phyloP scores from a whole-genome alignment of 2,329 filamentous ascomycete species.

The Emmonsiellopsis sp. region DNA sequence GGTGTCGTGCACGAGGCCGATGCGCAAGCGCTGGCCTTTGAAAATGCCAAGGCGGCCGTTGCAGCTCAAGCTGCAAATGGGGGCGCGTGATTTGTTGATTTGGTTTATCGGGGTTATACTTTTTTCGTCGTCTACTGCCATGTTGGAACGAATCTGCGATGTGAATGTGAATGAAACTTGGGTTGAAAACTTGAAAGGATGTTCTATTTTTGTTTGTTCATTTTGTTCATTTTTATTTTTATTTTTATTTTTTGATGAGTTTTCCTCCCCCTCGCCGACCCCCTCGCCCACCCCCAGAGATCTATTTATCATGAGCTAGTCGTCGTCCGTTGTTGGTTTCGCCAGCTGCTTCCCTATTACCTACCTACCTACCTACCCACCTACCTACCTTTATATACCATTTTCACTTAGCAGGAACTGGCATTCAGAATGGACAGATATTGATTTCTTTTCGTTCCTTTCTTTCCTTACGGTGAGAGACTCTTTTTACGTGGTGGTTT shows the following conservation, averaged over 20 bases:
- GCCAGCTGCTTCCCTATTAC: too few relatives aligned
- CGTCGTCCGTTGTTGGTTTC: too few relatives aligned
- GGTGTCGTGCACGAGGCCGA: slow-evolving; percentile 65
- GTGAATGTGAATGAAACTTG: too few relatives aligned
- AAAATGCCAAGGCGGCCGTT: slow-evolving; percentile 24
- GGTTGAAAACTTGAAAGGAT: too few relatives aligned
- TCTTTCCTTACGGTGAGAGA: not conserved
- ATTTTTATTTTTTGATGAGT: not conserved
- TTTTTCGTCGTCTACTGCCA: too few relatives aligned
- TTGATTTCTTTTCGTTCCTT: not conserved
- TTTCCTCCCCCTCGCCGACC: too few relatives aligned
- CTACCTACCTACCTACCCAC: too few relatives aligned
- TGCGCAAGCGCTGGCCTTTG: slow-evolving; percentile 37
- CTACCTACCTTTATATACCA: not conserved
- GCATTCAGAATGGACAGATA: not conserved
- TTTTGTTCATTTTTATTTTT: too few relatives aligned
- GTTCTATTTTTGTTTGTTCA: not conserved
- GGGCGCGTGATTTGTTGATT: not conserved
- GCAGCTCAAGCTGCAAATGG: slow-evolving; percentile 17
- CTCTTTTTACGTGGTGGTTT: not conserved
- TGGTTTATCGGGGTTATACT: too few relatives aligned
- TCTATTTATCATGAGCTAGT: too few relatives aligned
- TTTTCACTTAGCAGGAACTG: not conserved
- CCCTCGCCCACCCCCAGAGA: too few relatives aligned
- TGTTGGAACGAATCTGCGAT: too few relatives aligned